Percentiles rank a stretch among this genome's conserved stretches.
phyloP scores from a whole-genome alignment of 1,139 yeast genomes.

The Yamadazyma trypodendri region DNA sequence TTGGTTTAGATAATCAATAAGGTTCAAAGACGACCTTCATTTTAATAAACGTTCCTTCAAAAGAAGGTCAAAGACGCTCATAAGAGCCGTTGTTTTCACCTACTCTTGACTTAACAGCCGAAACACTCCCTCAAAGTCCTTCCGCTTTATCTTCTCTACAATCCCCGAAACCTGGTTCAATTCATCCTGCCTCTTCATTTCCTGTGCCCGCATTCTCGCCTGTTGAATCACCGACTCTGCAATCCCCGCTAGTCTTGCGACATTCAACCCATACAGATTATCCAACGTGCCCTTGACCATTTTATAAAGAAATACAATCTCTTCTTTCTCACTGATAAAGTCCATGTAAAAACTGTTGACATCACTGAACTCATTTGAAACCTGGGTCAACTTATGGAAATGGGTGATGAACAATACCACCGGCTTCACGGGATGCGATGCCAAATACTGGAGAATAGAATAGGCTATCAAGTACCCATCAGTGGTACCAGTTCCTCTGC shows the following conservation, averaged over 20 bases:
- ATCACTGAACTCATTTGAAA: constrained; percentile 40
- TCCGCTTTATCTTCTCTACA: constrained; percentile 1
- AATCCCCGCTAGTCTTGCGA: constrained; percentile 69
- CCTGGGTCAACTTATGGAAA: constrained; percentile 66
- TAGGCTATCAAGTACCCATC: constrained; percentile 91
- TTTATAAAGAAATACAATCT: constrained; percentile 60
- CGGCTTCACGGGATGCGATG: constrained; percentile 45
- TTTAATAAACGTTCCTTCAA: too few species aligned
- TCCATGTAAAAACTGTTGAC: constrained; percentile 77
- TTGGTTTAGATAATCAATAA: too few species aligned
- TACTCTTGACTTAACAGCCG: too few species aligned
- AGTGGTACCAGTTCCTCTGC: constrained; percentile 81
- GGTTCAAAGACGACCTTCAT: too few species aligned
- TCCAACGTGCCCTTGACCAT: constrained; percentile 58
- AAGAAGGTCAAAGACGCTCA: too few species aligned
- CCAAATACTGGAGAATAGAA: constrained; percentile 66
- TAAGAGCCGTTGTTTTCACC: too few species aligned
- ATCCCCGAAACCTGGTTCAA: constrained; percentile 8
- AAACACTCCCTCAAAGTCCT: constrained; percentile 3
- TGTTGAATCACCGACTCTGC: constrained; percentile 47
- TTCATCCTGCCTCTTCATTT: constrained; percentile 34
- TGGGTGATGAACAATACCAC: constrained; percentile 82
- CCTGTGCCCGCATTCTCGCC: constrained; percentile 50
- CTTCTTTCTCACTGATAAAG: constrained; percentile 48
- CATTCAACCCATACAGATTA: constrained; percentile 76